Evolutionary conservation across 2,329 filamentous ascomycete species (phyloP).

Genomic region (Gliomastix tumulicola): DNA sequence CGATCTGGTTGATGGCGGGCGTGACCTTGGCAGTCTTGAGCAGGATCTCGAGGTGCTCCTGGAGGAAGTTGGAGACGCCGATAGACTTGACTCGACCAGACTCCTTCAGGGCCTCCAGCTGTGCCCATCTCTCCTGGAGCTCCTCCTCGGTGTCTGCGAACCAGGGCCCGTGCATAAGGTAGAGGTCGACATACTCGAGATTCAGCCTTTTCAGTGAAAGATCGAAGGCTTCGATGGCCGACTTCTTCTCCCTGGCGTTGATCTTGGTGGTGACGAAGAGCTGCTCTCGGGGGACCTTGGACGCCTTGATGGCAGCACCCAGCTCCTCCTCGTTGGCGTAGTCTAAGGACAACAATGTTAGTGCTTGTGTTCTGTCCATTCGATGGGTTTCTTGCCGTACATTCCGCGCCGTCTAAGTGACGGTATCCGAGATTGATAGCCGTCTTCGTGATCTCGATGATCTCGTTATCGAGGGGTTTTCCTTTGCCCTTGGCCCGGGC

Average conservation of each 20-base stretch:
- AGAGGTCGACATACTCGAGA: constrained; percentile 66
- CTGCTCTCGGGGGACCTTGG: constrained; percentile 55
- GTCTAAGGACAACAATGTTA: constrained; percentile 24
- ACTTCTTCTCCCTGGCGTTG: constrained; percentile 26
- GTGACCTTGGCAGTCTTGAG: constrained; percentile 51
- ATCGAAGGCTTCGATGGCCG: constrained; percentile 44
- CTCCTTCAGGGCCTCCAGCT: constrained; percentile 58
- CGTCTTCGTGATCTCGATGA: constrained; percentile 41
- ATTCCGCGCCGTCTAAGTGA: constrained; percentile 70
- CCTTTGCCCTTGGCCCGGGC: constrained; percentile 3
- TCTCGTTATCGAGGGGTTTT: constrained; percentile 51
- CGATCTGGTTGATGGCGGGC: constrained; percentile 74
- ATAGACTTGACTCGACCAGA: constrained; percentile 62
- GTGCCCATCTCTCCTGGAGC: constrained; percentile 53
- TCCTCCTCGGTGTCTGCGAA: constrained; percentile 39
- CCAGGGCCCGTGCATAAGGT: constrained; percentile 55
- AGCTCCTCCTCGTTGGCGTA: constrained; percentile 65
- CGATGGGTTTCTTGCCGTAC: constrained; percentile 24
- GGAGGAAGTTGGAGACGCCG: constrained; percentile 70
- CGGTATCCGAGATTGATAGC: constrained; percentile 65
- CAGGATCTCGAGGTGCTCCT: constrained; percentile 46
- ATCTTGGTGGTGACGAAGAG: constrained; percentile 64
- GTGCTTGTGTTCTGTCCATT: not conserved
- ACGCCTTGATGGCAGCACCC: constrained; percentile 62
- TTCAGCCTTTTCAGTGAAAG: constrained; percentile 58